Evolutionary conservation across 2,329 filamentous ascomycete species (phyloP), one percentile per base, ranked within the genome.

Genomic region (Colletotrichum limetticola): DNA sequence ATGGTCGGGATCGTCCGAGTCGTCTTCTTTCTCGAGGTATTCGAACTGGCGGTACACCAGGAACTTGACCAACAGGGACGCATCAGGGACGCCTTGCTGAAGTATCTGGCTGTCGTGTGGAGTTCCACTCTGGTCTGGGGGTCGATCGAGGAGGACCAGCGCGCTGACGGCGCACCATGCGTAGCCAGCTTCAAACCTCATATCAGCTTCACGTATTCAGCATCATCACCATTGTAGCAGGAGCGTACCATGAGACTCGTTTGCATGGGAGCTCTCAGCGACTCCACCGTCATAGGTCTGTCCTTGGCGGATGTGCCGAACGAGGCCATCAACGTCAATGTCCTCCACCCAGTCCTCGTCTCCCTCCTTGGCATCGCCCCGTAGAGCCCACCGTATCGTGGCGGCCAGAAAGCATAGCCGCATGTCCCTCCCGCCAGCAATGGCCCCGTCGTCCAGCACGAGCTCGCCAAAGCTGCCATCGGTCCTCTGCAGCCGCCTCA

Each of bases 391-490:
- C 52, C 97, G 88, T 37, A 97, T 91, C 9, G 91, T 91, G 22
- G 93, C 90, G 4, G 94, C 95, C 79, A 95, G 91, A 81, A 97
- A 98, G 77, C 95, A 97, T 80, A 96, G 96, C 68, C 97, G 88
- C 84, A 95, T 93, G 82, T 99, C 97, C 68, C 90, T 89, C 0
- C 95, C 95, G 0, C 96, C 96, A 46, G 91, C 90, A n/a, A 96
- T 78, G 78, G 83, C 76, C 80, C 86, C 86, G 14, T 84, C 80
- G 76, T 90, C 89, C 5, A 88, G 89, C 3, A 96, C 80, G 1
- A 94, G 89, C 82, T 99, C 95, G 0, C 95, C 97, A 81, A 99
- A 98, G 78, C 95, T 97, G 2, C 97, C 97, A 80, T 98, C 94
- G 0, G 85, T 82, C 30, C 95, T 89, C 85, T 99, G 97, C 81